These are phyloP conservation scores for Sporothrix dimorphospora DNA, from an alignment of 2,329 filamentous ascomycete genomes.

Conservation along the genomic window DNA sequence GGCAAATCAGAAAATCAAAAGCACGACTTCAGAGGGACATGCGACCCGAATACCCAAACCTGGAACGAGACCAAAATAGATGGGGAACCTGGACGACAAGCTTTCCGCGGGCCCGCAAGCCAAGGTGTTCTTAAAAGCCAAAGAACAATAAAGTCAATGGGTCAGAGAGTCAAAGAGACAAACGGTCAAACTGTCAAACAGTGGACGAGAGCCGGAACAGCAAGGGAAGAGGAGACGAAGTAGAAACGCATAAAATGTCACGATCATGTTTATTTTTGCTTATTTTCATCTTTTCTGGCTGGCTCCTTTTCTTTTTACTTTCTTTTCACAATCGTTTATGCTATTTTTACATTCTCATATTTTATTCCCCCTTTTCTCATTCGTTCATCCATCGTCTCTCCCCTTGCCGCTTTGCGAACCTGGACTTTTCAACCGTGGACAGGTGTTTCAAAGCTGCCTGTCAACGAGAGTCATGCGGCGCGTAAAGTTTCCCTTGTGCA, in stretches of 20 bases:
- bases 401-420: constrained; percentile 2
- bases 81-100: neutral
- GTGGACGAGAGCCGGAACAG: neutral
- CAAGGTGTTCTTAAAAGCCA: neutral
- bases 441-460: constrained; percentile 13
- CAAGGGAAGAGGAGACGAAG: neutral
- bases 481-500: constrained; percentile 14
- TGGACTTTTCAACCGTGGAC: neutral
- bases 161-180: neutral
- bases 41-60: neutral
- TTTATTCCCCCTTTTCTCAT: neutral
- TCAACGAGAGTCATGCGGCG: constrained; percentile 23
- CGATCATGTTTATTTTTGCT: neutral
- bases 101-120: neutral
- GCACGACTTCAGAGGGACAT: neutral
- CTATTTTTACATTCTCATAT: neutral
- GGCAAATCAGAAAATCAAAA: neutral
- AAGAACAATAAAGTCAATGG: neutral
- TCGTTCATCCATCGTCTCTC: neutral
- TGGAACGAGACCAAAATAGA: neutral
- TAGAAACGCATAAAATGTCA: constrained; percentile 16
- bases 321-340: neutral
- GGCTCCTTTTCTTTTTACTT: neutral
- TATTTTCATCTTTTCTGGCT: neutral
- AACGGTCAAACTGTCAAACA: neutral